Evolutionary conservation across 2,329 filamentous ascomycete genomes (phyloP).

Genomic region (Claviceps purpurea): DNA sequence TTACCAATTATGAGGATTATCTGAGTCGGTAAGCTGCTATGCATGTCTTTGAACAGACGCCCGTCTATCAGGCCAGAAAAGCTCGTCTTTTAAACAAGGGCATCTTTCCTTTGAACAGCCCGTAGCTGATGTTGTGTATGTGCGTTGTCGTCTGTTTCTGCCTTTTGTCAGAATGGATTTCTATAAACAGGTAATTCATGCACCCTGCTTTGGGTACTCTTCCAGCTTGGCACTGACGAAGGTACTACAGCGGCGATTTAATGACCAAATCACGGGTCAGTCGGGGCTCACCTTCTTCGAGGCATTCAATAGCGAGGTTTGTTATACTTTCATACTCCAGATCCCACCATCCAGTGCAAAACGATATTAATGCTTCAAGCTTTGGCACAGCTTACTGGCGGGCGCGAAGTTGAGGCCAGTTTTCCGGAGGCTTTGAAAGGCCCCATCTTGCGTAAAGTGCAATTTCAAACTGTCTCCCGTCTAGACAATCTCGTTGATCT

Average conservation of each 20-base stretch:
- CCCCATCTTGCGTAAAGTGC: constrained; percentile 78
- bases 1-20: constrained; percentile 79
- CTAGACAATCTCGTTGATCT: constrained; percentile 68
- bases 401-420: constrained; percentile 75
- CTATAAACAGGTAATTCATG: constrained; percentile 59
- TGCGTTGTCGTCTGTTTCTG: background rate
- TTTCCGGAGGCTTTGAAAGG: constrained; percentile 88
- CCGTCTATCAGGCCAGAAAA: background rate
- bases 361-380: constrained; percentile 1
- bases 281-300: constrained; percentile 87
- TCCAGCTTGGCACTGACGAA: background rate
- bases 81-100: background rate
- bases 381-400: constrained; percentile 51
- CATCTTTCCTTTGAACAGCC: no score
- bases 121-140: constrained; percentile 7
- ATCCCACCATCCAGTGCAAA: background rate
- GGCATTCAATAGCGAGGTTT: constrained; percentile 80
- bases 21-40: constrained; percentile 55
- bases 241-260: constrained; percentile 59
- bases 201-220: background rate
- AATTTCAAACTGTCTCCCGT: constrained; percentile 78
- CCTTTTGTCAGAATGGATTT: constrained; percentile 61
- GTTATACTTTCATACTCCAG: background rate
- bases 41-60: background rate
- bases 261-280: constrained; percentile 90